A percentile compares a stretch with the other conserved stretches of the same genome.
phyloP scores from a whole-genome alignment of 2,329 filamentous ascomycete species.

The Aspergillus carbonarius region DNA sequence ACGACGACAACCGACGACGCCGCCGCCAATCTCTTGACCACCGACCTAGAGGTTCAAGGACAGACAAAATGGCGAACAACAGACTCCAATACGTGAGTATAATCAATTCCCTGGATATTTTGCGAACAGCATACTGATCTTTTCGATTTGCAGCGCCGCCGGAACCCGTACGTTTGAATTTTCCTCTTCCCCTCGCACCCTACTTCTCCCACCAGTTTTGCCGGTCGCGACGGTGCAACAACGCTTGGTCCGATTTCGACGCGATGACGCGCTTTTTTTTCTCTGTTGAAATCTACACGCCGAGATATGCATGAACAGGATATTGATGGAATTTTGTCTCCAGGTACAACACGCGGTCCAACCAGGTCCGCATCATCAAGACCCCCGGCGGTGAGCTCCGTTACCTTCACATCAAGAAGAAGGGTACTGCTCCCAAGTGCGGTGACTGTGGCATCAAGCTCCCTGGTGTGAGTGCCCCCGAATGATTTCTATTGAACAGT shows the following conservation, averaged over 20 bases:
- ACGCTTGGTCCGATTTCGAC: neutral
- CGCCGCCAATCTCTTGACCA: conserved; percentile 42
- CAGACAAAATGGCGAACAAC: conserved; percentile 54
- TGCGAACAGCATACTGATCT: conserved; percentile 25
- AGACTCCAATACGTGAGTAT: conserved; percentile 52
- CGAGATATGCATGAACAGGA: conserved; percentile 9
- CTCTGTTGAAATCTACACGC: neutral
- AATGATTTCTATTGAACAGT: conserved; percentile 15
- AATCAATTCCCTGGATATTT: neutral
- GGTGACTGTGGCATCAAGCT: conserved; percentile 99
- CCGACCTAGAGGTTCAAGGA: conserved; percentile 43
- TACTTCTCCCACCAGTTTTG: conserved; percentile 15
- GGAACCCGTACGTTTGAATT: conserved; percentile 68
- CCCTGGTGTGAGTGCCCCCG: conserved; percentile 77
- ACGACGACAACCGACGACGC: conserved; percentile 45
- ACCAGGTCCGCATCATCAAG: conserved; percentile 94
- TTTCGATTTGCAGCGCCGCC: conserved; percentile 60
- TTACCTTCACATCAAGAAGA: conserved; percentile 99
- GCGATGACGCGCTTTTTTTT: neutral
- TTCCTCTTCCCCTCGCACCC: conserved; percentile 19
- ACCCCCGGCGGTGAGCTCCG: conserved; percentile 95
- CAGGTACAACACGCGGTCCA: conserved; percentile 97
- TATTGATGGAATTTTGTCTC: conserved; percentile 35
- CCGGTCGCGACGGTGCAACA: conserved; percentile 21
- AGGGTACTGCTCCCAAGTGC: conserved; percentile 96